Conservation (phyloP, 768 basidiomycete species). For the Mycena indigotica region DNA sequence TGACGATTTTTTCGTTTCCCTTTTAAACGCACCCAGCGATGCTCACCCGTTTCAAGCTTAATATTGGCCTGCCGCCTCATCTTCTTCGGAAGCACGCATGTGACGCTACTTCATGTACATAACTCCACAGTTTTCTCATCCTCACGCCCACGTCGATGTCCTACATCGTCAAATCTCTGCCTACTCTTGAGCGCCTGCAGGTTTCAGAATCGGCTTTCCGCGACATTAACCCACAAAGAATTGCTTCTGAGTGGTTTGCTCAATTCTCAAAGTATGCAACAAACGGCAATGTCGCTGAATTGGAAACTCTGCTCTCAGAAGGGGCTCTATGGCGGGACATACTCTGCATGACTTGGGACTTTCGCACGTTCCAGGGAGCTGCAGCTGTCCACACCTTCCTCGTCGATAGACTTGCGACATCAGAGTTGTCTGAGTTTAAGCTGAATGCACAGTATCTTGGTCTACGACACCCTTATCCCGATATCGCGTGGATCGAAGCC, state of each 20-base stretch:
- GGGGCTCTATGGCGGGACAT: slow-evolving; percentile 54
- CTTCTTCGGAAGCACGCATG: background rate
- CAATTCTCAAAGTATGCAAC: slow-evolving; percentile 21
- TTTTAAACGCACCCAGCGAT: no score
- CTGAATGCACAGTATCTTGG: slow-evolving; percentile 32
- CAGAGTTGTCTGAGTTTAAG: slow-evolving; percentile 33
- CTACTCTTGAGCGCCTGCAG: slow-evolving; percentile 32
- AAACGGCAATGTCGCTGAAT: slow-evolving; percentile 16
- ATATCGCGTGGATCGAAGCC: slow-evolving; percentile 58
- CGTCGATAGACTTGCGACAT: slow-evolving; percentile 35
- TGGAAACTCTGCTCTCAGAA: slow-evolving; percentile 26
- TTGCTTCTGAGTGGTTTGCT: slow-evolving; percentile 35
- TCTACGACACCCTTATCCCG: slow-evolving; percentile 47
- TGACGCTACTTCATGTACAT: background rate
- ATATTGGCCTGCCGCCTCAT: background rate
- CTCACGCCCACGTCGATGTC: background rate
- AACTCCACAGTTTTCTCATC: background rate
- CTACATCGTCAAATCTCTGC: slow-evolving; percentile 19
- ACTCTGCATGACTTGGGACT: slow-evolving; percentile 54
- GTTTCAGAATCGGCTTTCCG: slow-evolving; percentile 19
- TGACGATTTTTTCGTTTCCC: background rate
- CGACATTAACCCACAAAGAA: slow-evolving; percentile 27
- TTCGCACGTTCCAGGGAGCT: slow-evolving; percentile 50
- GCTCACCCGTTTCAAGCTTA: background rate
- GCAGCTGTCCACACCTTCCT: slow-evolving; percentile 41